Evolutionary conservation across 2,329 filamentous ascomycete genomes (phyloP).

Genomic region (Aureobasidium melanogenum): DNA sequence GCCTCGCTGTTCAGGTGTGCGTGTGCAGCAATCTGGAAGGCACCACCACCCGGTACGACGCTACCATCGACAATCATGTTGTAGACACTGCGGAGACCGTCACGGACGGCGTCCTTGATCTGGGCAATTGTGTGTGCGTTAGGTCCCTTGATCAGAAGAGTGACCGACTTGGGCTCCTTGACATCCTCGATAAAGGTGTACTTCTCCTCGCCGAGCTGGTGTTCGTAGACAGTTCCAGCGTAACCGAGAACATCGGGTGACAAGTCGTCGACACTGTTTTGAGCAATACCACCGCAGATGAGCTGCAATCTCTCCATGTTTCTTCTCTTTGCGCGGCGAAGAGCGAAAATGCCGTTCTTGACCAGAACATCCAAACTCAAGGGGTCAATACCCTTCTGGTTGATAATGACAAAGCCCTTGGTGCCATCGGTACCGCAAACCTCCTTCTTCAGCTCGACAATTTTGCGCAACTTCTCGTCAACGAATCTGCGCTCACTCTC

Average conservation of each 20-base stretch:
- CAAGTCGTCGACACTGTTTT: conserved; percentile 95
- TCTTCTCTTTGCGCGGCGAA: conserved; percentile 89
- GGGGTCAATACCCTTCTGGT: conserved; percentile 98
- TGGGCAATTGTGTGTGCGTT: conserved; percentile 95
- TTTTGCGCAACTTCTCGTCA: conserved; percentile 92
- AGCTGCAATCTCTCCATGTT: conserved; percentile 99
- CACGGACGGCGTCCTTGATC: conserved; percentile 90
- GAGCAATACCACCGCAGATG: conserved; percentile 79
- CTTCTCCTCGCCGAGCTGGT: conserved; percentile 96
- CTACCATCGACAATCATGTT: conserved; percentile 99
- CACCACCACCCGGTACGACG: conserved; percentile 87
- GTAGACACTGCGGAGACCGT: conserved; percentile 92
- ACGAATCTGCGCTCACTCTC: conserved; percentile 95
- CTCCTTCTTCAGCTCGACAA: conserved; percentile 95
- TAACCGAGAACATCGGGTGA: conserved; percentile 83
- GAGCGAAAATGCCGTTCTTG: conserved; percentile 94
- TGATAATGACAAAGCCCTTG: conserved; percentile 96
- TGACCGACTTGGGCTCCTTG: conserved; percentile 97
- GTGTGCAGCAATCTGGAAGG: conserved; percentile 92
- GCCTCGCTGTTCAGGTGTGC: conserved; percentile 77
- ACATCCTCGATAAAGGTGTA: conserved; percentile 98
- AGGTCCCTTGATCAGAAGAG: conserved; percentile 93
- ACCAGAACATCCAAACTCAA: conserved; percentile 90
- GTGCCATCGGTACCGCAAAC: conserved; percentile 88
- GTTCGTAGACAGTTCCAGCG: conserved; percentile 95